phyloP scores from a whole-genome alignment of 768 basidiomycete genomes.

The Leucocoprinus leucothites region DNA sequence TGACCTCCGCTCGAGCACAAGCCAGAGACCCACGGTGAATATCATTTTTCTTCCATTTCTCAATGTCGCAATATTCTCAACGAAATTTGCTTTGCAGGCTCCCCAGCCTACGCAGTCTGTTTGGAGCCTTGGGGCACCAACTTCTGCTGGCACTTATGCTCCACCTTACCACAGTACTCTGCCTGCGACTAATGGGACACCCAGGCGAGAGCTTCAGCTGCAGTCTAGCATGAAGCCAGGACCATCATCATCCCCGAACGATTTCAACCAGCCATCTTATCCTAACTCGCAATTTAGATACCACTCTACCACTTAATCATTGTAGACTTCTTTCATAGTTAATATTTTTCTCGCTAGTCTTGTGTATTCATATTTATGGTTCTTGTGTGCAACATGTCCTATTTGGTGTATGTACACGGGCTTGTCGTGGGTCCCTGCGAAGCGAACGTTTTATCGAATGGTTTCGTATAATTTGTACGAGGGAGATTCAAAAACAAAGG shows the following conservation, averaged over 20 bases:
- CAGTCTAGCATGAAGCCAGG: slow-evolving; percentile 1
- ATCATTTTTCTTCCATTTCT: background rate
- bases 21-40: slow-evolving; percentile 7
- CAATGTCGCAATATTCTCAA: background rate
- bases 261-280: slow-evolving; percentile 20
- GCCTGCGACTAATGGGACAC: background rate
- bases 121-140: slow-evolving; percentile 22
- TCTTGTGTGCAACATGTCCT: background rate
- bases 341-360: background rate
- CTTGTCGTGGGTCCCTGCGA: background rate
- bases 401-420: slow-evolving; percentile 4
- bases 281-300: slow-evolving; percentile 28
- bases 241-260: slow-evolving; percentile 4
- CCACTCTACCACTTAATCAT: slow-evolving; percentile 27
- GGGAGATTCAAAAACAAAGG: slow-evolving; percentile 64
- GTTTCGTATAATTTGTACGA: slow-evolving; percentile 77
- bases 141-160: slow-evolving; percentile 15
- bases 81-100: background rate
- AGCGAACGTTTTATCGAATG: slow-evolving; percentile 48
- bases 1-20: slow-evolving; percentile 6
- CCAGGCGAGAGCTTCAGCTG: slow-evolving; percentile 5
- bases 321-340: background rate
- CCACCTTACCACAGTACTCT: slow-evolving; percentile 10
- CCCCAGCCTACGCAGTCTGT: slow-evolving; percentile 16
- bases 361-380: slow-evolving; percentile 12